Conservation (phyloP, 805 yeast species). For the Candida qinlingensis region DNA sequence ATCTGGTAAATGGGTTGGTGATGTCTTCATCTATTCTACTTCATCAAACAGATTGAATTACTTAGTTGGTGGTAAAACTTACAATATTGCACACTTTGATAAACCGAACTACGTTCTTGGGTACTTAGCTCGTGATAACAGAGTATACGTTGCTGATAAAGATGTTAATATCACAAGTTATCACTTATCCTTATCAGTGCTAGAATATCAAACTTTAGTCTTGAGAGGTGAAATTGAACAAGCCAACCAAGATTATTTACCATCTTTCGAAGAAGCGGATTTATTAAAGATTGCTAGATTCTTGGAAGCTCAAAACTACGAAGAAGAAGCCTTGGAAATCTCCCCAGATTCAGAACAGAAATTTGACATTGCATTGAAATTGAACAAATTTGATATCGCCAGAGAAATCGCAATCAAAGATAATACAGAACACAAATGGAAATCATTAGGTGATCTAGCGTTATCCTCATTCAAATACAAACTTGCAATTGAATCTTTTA, state of each 20-base stretch:
- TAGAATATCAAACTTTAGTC: conserved; percentile 94
- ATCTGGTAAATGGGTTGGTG: conserved; percentile 96
- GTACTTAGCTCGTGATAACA: conserved; percentile 84
- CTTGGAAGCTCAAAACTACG: conserved; percentile 87
- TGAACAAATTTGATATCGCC: conserved; percentile 70
- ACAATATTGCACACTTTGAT: conserved; percentile 90
- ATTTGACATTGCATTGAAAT: conserved; percentile 81
- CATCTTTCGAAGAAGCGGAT: conserved; percentile 60
- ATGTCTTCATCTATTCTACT: conserved; percentile 90
- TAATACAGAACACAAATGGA: conserved; percentile 73
- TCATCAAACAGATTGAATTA: conserved; percentile 83
- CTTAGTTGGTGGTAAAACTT: conserved; percentile 89
- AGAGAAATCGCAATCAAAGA: conserved; percentile 54
- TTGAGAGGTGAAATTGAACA: conserved; percentile 91
- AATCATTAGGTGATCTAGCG: conserved; percentile 83
- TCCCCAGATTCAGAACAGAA: conserved; percentile 87
- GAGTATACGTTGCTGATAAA: conserved; percentile 86
- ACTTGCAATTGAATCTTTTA: conserved; percentile 75
- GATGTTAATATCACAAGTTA: conserved; percentile 79
- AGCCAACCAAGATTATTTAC: conserved; percentile 55
- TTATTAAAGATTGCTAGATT: conserved; percentile 81
- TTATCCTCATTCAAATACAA: conserved; percentile 71
- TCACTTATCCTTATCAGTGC: conserved; percentile 74
- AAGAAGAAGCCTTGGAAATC: conserved; percentile 75
- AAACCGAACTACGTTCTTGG: conserved; percentile 83